A percentile compares a stretch with the other conserved stretches of the same genome.
Conservation (phyloP, 345 rosid species). For the Adansonia digitata region DNA sequence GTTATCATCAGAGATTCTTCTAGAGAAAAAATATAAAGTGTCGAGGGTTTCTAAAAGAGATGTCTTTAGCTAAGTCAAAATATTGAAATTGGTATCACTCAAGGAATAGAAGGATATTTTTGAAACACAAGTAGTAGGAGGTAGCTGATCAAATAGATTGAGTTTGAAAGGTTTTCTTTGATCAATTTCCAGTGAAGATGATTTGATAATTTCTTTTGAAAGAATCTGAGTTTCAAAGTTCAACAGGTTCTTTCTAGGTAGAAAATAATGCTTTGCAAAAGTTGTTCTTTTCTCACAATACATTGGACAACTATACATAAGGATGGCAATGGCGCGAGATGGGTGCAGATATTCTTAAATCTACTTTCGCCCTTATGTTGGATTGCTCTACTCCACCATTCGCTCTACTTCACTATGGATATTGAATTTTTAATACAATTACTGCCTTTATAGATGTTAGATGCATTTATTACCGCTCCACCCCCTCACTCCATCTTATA, state of each 20-base stretch:
- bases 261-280: neutral
- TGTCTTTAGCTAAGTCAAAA: neutral
- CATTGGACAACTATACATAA: too few relatives aligned
- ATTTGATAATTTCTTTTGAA: neutral
- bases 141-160: neutral
- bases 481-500: too few relatives aligned
- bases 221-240: neutral
- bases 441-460: too few relatives aligned
- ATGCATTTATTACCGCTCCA: too few relatives aligned
- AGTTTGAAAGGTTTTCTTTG: neutral
- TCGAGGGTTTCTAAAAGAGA: neutral
- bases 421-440: too few relatives aligned
- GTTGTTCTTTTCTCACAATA: neutral
- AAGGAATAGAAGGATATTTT: neutral
- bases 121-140: neutral
- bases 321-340: too few relatives aligned
- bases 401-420: too few relatives aligned
- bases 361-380: too few relatives aligned
- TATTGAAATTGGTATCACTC: neutral
- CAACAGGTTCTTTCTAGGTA: neutral
- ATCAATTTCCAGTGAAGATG: constrained; percentile 1
- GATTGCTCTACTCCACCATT: too few relatives aligned
- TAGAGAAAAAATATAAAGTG: neutral
- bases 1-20: neutral
- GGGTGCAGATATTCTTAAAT: too few relatives aligned